Evolutionary conservation across 345 rosid species (phyloP).

Genomic region (Psidium friedrichsthalianum): DNA sequence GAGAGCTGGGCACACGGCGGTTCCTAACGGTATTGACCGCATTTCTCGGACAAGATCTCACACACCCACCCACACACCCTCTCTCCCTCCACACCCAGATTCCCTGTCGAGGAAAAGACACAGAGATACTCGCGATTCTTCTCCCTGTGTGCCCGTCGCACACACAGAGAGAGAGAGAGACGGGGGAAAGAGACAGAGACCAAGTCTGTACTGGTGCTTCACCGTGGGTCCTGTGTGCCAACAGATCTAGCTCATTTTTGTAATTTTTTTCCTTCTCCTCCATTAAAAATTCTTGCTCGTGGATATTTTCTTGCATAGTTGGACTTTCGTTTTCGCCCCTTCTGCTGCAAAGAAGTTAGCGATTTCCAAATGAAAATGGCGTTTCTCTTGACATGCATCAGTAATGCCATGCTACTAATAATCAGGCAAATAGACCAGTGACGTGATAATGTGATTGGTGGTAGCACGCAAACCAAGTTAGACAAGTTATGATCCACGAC

Average conservation of each 20-base stretch:
- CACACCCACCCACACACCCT: neutral
- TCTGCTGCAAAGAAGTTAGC: neutral
- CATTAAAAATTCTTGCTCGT: neutral
- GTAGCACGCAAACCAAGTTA: too few relatives aligned
- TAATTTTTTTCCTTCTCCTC: neutral
- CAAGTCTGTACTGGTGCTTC: neutral
- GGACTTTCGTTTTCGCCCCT: neutral
- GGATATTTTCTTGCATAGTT: neutral
- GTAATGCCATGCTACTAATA: neutral
- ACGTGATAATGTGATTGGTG: neutral
- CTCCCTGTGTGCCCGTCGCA: neutral
- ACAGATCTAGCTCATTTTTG: neutral
- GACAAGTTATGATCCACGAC: neutral
- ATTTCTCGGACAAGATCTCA: conserved; percentile 21
- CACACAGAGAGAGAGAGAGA: neutral
- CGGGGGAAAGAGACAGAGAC: neutral
- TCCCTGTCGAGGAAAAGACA: neutral
- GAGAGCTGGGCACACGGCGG: conserved; percentile 28
- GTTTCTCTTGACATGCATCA: neutral
- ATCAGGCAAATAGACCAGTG: neutral
- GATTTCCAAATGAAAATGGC: neutral
- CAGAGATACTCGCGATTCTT: neutral
- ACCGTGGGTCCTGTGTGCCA: neutral
- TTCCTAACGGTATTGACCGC: conserved; percentile 65
- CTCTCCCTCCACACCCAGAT: neutral